Evolutionary conservation across 768 basidiomycete genomes (phyloP), one percentile per base, ranked within the genome.

Genomic region (Lactarius quietus): DNA sequence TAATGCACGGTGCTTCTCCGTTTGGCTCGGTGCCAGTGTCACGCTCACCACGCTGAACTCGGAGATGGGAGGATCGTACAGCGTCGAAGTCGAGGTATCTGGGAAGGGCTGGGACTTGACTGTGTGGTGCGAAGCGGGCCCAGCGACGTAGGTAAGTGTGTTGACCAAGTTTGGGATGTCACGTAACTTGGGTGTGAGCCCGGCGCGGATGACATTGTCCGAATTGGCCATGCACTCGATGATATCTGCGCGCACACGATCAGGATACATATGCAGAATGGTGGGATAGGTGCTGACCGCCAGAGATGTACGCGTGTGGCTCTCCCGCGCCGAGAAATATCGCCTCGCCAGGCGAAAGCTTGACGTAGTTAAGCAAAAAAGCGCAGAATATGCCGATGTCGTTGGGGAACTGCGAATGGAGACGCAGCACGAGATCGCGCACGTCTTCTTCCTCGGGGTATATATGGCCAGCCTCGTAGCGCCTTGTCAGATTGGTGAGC

Each of bases 151-250:
- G 10, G 95, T 98, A 65, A 98, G 83, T 68, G 90, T 89, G 5
- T 84, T 80, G 64, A 97, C 82, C 51, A 99, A 86, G 68, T 96
- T 98, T 12, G 88, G 86, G 39, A 99, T 87, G 74, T 99, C 97
- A 60, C 97, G 88, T 36, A 93, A 83, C 77, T 99, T 99, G 2
- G 97, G 96, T 0, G 97, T 99, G 45, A 99, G 86, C 17, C 97
- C 97, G 8, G 97, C 97, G 36, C 97, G 92, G 69, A 99, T 95
- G 75, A 99, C 97, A 75, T 98, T 98, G 79, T 99, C 97, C 0
- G 93, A 95, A 67, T 95, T 95, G 29, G 96, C 96, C 95, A 98
- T 98, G 79, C 94, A 96, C 74, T 98, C 97, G 73, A 98, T 93
- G 76, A 95, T 95, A 73, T 99, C 96, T 96, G 71, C 23, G 17